phyloP scores from a whole-genome alignment of 805 yeast genomes.

The Ogataea corticis region DNA sequence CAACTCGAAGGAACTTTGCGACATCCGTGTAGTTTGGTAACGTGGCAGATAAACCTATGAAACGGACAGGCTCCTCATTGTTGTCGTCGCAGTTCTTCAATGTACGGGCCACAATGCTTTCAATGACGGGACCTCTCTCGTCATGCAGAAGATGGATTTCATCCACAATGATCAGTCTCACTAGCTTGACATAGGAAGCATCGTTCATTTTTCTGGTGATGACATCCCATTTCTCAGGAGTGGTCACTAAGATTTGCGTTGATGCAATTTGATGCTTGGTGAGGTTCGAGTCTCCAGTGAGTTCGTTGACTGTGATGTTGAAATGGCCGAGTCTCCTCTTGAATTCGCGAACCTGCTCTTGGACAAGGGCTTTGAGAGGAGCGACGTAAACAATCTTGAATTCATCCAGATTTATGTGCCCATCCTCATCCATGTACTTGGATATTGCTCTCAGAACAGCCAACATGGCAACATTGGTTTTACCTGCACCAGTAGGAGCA shows the following conservation, averaged over 20 bases:
- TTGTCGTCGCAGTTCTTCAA: constrained; percentile 48
- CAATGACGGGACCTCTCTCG: constrained; percentile 93
- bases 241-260: constrained; percentile 84
- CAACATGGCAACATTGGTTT: constrained; percentile 93
- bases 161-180: constrained; percentile 77
- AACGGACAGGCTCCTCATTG: constrained; percentile 48
- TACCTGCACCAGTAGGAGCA: constrained; percentile 99
- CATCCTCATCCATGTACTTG: constrained; percentile 49
- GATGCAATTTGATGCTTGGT: constrained; percentile 72
- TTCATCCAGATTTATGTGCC: constrained; percentile 50
- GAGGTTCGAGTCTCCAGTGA: constrained; percentile 86
- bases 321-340: constrained; percentile 62
- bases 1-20: constrained; percentile 74
- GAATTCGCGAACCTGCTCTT: constrained; percentile 90
- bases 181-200: constrained; percentile 60
- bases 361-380: constrained; percentile 91
- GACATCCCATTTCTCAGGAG: constrained; percentile 98
- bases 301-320: constrained; percentile 76
- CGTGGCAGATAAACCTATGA: constrained; percentile 90
- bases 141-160: constrained; percentile 93
- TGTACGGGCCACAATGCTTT: constrained; percentile 80
- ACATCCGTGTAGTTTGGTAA: constrained; percentile 88
- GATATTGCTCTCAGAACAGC: constrained; percentile 65
- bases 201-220: constrained; percentile 82
- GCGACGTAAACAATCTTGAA: constrained; percentile 88